Conservation (phyloP, 2,329 filamentous ascomycete species). For the Anthostomella pinea region DNA sequence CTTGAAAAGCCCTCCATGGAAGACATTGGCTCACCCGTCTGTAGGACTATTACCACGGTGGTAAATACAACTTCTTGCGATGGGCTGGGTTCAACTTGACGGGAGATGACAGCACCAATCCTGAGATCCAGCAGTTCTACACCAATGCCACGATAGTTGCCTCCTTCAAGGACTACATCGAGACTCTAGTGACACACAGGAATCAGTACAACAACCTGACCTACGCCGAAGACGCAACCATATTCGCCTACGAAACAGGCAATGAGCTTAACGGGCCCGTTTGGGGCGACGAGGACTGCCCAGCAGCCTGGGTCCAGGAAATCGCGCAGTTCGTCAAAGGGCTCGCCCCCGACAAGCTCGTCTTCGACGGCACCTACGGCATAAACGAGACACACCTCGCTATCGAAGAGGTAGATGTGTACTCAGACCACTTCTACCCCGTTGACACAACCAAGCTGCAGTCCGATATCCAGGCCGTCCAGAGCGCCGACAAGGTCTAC, state of each 20-base stretch:
- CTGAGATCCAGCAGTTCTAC: slow-evolving; percentile 44
- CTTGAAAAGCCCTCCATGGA: background rate
- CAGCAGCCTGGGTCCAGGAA: slow-evolving; percentile 40
- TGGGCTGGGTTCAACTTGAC: slow-evolving; percentile 44
- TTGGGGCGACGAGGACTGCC: slow-evolving; percentile 43
- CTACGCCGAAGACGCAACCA: slow-evolving; percentile 47
- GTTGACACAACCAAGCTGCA: slow-evolving; percentile 38
- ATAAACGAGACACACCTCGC: slow-evolving; percentile 42
- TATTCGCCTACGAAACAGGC: slow-evolving; percentile 48
- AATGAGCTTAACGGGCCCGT: slow-evolving; percentile 45
- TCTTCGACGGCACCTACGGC: slow-evolving; percentile 48
- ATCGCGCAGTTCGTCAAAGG: slow-evolving; percentile 41
- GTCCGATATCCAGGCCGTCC: slow-evolving; percentile 36
- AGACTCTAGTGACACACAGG: slow-evolving; percentile 41
- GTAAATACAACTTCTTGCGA: slow-evolving; percentile 47
- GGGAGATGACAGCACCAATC: slow-evolving; percentile 33
- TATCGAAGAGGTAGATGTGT: slow-evolving; percentile 44
- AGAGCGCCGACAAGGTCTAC: slow-evolving; percentile 37
- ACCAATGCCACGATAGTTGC: slow-evolving; percentile 40
- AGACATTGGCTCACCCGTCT: slow-evolving; percentile 9
- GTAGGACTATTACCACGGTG: slow-evolving; percentile 49
- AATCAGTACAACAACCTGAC: slow-evolving; percentile 45
- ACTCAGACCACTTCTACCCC: slow-evolving; percentile 48
- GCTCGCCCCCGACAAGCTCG: slow-evolving; percentile 42
- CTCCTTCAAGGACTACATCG: slow-evolving; percentile 45